A percentile compares a stretch with the other conserved stretches of the same genome.
phyloP scores from a whole-genome alignment of 1,284 basidiomycete genomes.

The Ustilago vetiveriae region DNA sequence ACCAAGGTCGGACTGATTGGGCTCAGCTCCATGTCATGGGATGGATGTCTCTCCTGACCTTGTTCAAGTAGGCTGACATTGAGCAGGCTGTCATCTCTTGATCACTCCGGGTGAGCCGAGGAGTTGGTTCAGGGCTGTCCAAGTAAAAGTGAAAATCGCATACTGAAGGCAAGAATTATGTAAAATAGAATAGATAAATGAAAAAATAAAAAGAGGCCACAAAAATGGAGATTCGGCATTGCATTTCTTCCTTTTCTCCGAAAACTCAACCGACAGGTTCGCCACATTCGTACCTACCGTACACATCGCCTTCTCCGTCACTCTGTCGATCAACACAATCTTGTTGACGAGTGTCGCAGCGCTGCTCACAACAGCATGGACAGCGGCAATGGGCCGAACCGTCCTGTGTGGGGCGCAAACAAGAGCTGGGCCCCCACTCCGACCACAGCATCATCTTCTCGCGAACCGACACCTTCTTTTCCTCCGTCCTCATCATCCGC shows the following conservation, averaged over 20 bases:
- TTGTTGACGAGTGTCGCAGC: too few species aligned
- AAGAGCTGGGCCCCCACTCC: constrained; percentile 21
- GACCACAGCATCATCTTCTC: constrained; percentile 11
- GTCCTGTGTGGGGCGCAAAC: constrained; percentile 19
- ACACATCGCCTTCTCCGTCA: too few species aligned
- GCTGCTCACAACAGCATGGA: constrained; percentile 17
- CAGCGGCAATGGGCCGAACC: background rate
- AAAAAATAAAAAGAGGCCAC: background rate
- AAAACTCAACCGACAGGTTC: constrained; percentile 2
- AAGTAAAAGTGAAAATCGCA: too few species aligned
- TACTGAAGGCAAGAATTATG: too few species aligned
- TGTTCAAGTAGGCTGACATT: background rate
- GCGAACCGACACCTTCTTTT: constrained; percentile 11
- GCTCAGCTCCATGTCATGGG: too few species aligned
- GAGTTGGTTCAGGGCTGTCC: too few species aligned
- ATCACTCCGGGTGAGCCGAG: too few species aligned
- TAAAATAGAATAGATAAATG: background rate
- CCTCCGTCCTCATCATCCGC: constrained; percentile 11
- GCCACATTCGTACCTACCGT: too few species aligned
- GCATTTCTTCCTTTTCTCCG: constrained; percentile 21
- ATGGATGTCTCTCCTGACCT: too few species aligned
- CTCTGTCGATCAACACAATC: too few species aligned
- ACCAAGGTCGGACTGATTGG: too few species aligned
- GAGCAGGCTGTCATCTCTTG: too few species aligned
- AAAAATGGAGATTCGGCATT: constrained; percentile 21